Conservation (phyloP, 208 protist species). For the Leishmania tarentolae region DNA sequence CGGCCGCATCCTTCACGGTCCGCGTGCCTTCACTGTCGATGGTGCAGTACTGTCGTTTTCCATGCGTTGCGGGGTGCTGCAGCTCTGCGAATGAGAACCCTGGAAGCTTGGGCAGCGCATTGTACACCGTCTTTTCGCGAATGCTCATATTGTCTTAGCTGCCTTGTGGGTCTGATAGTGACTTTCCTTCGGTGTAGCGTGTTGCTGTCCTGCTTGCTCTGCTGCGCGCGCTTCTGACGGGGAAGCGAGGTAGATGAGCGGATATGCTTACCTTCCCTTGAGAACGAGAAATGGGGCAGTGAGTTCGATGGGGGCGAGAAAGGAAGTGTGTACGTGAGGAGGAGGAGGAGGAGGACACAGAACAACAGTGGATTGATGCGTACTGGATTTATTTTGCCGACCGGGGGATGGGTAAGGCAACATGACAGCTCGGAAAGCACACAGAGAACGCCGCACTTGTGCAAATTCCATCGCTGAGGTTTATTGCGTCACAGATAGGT, state of each 20-base stretch:
- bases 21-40: constrained; percentile 53
- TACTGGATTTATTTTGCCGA: neutral
- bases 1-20: constrained; percentile 38
- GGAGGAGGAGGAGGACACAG: neutral
- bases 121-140: constrained; percentile 72
- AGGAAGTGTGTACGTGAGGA: neutral
- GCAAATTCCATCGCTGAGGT: neutral
- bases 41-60: constrained; percentile 54
- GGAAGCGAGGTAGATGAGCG: neutral
- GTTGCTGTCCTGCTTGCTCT: neutral
- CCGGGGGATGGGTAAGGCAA: neutral
- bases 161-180: neutral
- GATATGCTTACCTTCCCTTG: neutral
- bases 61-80: constrained; percentile 49
- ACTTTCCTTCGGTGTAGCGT: neutral
- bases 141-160: constrained; percentile 29
- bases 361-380: neutral
- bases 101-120: constrained; percentile 87
- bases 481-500: neutral
- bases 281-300: neutral
- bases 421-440: neutral
- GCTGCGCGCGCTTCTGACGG: neutral
- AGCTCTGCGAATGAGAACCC: constrained; percentile 81
- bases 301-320: neutral
- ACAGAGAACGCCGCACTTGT: neutral